phyloP scores from a whole-genome alignment of 352 stramenopile genomes.

The Globisporangium heterothallicum region DNA sequence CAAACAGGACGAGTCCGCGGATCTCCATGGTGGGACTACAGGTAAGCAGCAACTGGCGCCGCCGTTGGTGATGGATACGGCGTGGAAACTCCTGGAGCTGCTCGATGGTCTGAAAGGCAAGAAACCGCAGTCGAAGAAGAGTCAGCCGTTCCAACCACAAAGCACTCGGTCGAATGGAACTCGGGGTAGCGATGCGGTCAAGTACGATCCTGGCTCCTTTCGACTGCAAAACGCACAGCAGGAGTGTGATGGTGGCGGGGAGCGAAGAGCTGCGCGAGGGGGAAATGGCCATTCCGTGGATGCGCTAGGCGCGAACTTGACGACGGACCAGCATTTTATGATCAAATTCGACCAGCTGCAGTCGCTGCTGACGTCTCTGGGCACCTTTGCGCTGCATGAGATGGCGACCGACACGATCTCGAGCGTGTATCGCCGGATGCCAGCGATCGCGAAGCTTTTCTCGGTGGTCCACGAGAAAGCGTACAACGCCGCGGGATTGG shows the following conservation, averaged over 20 bases:
- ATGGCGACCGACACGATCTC: slow-evolving; percentile 56
- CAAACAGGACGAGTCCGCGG: slow-evolving; percentile 29
- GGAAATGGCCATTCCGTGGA: neutral
- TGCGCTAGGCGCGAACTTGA: slow-evolving; percentile 20
- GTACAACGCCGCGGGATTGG: slow-evolving; percentile 35
- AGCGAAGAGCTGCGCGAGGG: no score
- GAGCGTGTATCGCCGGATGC: slow-evolving; percentile 40
- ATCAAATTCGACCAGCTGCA: slow-evolving; percentile 67
- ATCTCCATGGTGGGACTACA: no score
- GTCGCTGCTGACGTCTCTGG: slow-evolving; percentile 35
- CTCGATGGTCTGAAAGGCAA: slow-evolving; percentile 35
- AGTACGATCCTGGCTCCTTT: neutral
- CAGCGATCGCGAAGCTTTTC: slow-evolving; percentile 39
- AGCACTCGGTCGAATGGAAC: neutral
- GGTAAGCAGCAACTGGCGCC: slow-evolving; percentile 3
- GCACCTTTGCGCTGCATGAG: slow-evolving; percentile 28
- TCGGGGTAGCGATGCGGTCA: neutral
- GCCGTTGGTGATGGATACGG: slow-evolving; percentile 25
- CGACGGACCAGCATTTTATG: slow-evolving; percentile 50
- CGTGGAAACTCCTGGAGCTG: slow-evolving; percentile 48
- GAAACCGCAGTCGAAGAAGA: no score
- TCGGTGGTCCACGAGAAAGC: slow-evolving; percentile 26
- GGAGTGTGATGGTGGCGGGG: no score
- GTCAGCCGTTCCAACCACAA: no score
- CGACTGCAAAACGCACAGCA: neutral